A percentile compares a stretch with the other conserved stretches of the same genome.
These are phyloP conservation scores for Xylaria flabelliformis DNA, from an alignment of 495 filamentous ascomycete genomes.

Conservation along the genomic window DNA sequence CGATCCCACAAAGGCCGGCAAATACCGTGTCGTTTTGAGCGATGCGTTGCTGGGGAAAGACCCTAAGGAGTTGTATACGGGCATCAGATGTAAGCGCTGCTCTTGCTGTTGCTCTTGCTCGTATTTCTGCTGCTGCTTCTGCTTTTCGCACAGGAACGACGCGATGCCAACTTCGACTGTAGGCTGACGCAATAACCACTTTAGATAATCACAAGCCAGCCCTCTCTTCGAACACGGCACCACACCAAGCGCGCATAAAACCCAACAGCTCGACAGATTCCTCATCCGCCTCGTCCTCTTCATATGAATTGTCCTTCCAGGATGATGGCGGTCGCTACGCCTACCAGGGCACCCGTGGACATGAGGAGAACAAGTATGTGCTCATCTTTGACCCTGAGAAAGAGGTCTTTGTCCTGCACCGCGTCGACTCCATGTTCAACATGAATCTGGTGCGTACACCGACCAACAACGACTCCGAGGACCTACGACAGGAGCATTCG, in stretches of 20 bases:
- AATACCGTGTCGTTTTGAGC: slow-evolving; percentile 62
- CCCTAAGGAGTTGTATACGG: slow-evolving; percentile 59
- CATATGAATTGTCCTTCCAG: slow-evolving; percentile 55
- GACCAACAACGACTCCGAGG: slow-evolving; percentile 45
- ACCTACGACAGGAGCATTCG: slow-evolving; percentile 49
- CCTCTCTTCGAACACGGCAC: slow-evolving; percentile 51
- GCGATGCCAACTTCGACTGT: background rate
- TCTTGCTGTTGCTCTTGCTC: background rate
- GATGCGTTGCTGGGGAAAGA: slow-evolving; percentile 60
- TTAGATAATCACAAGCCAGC: slow-evolving; percentile 62
- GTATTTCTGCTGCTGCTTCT: background rate
- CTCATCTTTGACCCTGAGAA: slow-evolving; percentile 61
- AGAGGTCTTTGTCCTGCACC: slow-evolving; percentile 63
- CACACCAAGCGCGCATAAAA: slow-evolving; percentile 53
- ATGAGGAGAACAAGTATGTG: slow-evolving; percentile 58
- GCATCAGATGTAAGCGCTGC: slow-evolving; percentile 55
- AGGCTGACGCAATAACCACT: slow-evolving; percentile 11
- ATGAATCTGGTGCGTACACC: slow-evolving; percentile 61
- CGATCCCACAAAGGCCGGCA: slow-evolving; percentile 58
- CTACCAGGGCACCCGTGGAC: slow-evolving; percentile 56
- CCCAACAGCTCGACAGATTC: slow-evolving; percentile 33
- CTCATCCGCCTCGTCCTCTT: slow-evolving; percentile 38
- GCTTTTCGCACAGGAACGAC: slow-evolving; percentile 12
- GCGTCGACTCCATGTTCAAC: slow-evolving; percentile 63
- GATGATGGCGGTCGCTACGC: slow-evolving; percentile 56